Evolutionary conservation across 1,284 basidiomycete genomes (phyloP).

Genomic region (Rhizoctonia solani): DNA sequence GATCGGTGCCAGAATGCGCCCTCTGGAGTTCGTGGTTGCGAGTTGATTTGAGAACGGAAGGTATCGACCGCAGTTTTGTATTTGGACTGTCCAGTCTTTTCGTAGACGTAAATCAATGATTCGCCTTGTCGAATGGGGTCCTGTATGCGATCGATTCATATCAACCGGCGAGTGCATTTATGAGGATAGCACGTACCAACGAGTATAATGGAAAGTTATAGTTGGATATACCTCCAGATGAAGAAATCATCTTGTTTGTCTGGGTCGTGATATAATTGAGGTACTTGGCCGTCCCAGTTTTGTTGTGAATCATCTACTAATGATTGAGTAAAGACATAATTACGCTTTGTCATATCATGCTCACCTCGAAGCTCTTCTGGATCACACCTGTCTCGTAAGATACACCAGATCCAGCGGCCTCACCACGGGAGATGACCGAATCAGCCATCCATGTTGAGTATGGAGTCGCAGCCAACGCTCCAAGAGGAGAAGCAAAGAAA

Average conservation of each 20-base stretch:
- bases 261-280: slow-evolving; percentile 32
- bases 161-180: background rate
- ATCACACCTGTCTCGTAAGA: slow-evolving; percentile 31
- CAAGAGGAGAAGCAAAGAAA: background rate
- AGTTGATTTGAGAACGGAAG: slow-evolving; percentile 21
- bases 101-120: slow-evolving; percentile 18
- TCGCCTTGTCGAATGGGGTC: slow-evolving; percentile 25
- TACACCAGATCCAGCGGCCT: slow-evolving; percentile 7
- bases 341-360: background rate
- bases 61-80: slow-evolving; percentile 15
- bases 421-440: slow-evolving; percentile 29
- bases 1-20: slow-evolving; percentile 32
- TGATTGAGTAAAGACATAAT: background rate
- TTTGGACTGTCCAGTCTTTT: slow-evolving; percentile 24
- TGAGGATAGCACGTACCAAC: background rate
- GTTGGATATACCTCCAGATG: slow-evolving; percentile 15
- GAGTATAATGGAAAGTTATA: slow-evolving; percentile 13
- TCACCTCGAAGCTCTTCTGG: slow-evolving; percentile 33
- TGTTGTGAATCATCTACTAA: slow-evolving; percentile 28
- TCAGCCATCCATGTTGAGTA: slow-evolving; percentile 33
- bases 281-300: slow-evolving; percentile 19
- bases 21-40: slow-evolving; percentile 24
- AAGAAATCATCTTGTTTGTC: slow-evolving; percentile 30
- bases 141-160: background rate
- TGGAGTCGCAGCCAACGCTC: slow-evolving; percentile 1